These are phyloP conservation scores for Elymus sibiricus DNA, from an alignment of 176 grass and related monocot species.

Conservation along the genomic window DNA sequence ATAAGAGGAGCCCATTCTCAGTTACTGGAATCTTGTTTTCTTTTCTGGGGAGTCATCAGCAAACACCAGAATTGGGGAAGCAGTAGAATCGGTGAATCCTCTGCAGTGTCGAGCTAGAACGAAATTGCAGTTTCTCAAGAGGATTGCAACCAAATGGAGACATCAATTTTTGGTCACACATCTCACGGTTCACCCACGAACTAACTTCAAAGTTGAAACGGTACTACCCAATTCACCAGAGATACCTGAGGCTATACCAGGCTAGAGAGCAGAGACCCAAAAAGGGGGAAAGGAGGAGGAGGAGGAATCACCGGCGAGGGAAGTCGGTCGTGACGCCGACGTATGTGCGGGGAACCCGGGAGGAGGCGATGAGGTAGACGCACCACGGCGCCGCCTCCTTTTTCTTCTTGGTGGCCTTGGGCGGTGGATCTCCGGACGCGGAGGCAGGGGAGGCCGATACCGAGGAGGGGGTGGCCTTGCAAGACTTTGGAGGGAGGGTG, in stretches of 20 bases:
- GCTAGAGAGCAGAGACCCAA: neutral
- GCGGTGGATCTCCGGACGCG: neutral
- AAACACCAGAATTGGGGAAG: neutral
- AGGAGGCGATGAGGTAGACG: slow-evolving; percentile 63
- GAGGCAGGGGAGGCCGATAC: neutral
- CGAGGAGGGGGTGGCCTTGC: neutral
- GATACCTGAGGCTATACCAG: neutral
- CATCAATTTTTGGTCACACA: neutral
- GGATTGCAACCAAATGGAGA: neutral
- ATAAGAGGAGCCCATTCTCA: neutral
- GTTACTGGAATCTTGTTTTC: neutral
- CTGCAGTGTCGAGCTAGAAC: neutral
- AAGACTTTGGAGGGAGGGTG: slow-evolving; percentile 1
- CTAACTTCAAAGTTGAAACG: neutral
- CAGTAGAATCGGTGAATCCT: neutral
- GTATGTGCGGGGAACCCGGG: slow-evolving; percentile 52
- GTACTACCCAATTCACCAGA: neutral
- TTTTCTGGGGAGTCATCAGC: neutral
- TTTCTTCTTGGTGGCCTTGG: neutral
- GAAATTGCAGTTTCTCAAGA: neutral
- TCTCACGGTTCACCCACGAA: neutral
- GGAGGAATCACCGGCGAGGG: slow-evolving; percentile 51
- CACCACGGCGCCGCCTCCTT: slow-evolving; percentile 42
- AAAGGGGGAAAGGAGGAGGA: neutral
- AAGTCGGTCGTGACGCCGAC: slow-evolving; percentile 92